These are phyloP conservation scores for Alopecurus myosuroides DNA, from an alignment of 176 grass and related monocot species.

Conservation along the genomic window DNA sequence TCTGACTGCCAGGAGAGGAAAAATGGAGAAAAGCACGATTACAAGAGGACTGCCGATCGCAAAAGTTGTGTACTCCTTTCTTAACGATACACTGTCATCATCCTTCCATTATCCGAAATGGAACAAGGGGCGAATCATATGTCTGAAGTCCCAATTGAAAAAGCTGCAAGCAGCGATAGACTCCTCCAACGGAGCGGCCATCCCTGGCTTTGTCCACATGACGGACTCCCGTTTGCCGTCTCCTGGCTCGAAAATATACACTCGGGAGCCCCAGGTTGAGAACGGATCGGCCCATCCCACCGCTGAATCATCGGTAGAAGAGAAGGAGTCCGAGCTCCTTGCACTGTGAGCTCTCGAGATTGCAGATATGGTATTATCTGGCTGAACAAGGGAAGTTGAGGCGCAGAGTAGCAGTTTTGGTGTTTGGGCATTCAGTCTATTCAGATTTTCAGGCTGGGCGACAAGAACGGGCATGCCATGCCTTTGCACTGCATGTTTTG, in stretches of 20 bases:
- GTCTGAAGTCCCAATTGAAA: slow-evolving; percentile 72
- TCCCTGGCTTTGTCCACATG: slow-evolving; percentile 43
- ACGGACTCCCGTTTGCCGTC: slow-evolving; percentile 41
- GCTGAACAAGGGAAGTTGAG: slow-evolving; percentile 4
- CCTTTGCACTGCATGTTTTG: not conserved
- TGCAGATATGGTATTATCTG: not conserved
- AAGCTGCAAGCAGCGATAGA: slow-evolving; percentile 54
- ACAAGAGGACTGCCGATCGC: slow-evolving; percentile 66
- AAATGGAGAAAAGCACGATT: slow-evolving; percentile 85
- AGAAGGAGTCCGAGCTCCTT: slow-evolving; percentile 76
- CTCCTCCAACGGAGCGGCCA: slow-evolving; percentile 34
- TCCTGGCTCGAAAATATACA: slow-evolving; percentile 47
- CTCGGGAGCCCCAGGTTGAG: slow-evolving; percentile 17
- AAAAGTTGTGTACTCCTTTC: slow-evolving; percentile 69
- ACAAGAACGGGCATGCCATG: not conserved
- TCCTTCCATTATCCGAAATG: slow-evolving; percentile 89
- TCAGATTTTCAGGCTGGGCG: not conserved
- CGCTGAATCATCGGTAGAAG: slow-evolving; percentile 4
- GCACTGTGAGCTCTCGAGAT: slow-evolving; percentile 33
- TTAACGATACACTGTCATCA: slow-evolving; percentile 62
- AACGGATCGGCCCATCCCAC: slow-evolving; percentile 10
- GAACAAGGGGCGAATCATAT: slow-evolving; percentile 87
- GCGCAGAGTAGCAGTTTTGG: slow-evolving; percentile 10
- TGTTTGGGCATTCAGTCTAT: not conserved
- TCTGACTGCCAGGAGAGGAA: slow-evolving; percentile 51